A percentile compares a stretch with the other conserved stretches of the same genome.
These are phyloP conservation scores for Hypericum perforatum DNA, from an alignment of 345 rosid species.

Conservation along the genomic window DNA sequence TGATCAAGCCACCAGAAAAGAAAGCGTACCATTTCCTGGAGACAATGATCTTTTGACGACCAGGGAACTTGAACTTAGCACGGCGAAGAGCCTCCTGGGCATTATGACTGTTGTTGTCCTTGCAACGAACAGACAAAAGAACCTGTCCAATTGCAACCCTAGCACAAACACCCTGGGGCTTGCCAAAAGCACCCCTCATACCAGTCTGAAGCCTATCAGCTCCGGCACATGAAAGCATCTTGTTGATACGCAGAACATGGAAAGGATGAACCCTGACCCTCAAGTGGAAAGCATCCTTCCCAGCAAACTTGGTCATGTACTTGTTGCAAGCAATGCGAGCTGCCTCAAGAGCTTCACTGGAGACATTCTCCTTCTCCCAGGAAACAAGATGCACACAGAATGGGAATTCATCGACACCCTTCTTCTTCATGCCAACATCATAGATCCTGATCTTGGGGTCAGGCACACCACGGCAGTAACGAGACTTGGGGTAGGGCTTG, in stretches of 20 bases:
- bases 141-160: constrained; percentile 6
- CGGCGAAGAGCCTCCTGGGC: constrained; percentile 7
- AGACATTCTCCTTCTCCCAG: constrained; percentile 6
- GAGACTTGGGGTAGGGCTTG: constrained; percentile 6
- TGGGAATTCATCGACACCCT: constrained; percentile 6
- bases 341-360: constrained; percentile 4
- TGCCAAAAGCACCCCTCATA: constrained; percentile 6
- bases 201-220: constrained; percentile 7
- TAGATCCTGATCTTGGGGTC: constrained; percentile 6
- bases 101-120: constrained; percentile 1
- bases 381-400: constrained; percentile 3
- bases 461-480: constrained; percentile 3
- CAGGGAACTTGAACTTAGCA: constrained; percentile 3
- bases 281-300: constrained; percentile 5
- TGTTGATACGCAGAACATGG: constrained; percentile 3
- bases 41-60: constrained; percentile 4
- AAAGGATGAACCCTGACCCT: constrained; percentile 3
- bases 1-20: background rate
- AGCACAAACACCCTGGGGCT: constrained; percentile 6
- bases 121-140: constrained; percentile 1
- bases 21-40: background rate
- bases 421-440: constrained; percentile 6
- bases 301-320: constrained; percentile 5
- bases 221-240: constrained; percentile 7
- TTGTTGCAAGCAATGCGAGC: constrained; percentile 5